These are phyloP conservation scores for Diaporthe longicolla DNA, from an alignment of 2,329 filamentous ascomycete genomes.

Conservation along the genomic window DNA sequence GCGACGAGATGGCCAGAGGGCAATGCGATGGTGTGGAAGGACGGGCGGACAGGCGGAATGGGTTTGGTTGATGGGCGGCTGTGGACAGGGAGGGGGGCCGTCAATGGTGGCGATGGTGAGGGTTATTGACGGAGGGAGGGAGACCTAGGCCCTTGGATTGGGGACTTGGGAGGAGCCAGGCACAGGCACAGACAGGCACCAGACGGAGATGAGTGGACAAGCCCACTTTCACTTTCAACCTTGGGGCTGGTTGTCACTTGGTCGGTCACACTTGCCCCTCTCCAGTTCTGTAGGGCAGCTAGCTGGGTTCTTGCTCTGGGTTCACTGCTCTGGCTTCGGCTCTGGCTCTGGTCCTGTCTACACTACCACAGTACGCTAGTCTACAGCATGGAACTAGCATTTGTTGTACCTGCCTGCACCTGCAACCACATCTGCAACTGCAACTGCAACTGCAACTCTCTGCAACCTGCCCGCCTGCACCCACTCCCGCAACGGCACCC, in stretches of 20 bases:
- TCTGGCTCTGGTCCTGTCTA: no score
- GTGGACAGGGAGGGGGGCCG: neutral
- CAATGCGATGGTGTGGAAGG: neutral
- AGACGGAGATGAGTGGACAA: conserved; percentile 31
- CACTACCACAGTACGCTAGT: no score
- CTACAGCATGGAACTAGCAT: neutral
- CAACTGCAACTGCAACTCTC: neutral
- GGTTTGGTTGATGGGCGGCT: neutral
- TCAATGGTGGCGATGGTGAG: conserved; percentile 25
- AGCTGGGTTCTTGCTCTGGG: no score
- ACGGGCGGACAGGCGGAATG: neutral
- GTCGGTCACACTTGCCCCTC: conserved; percentile 21
- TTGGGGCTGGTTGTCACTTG: neutral
- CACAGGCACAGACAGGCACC: conserved; percentile 34
- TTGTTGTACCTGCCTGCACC: neutral
- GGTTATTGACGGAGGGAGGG: conserved; percentile 29
- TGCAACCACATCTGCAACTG: neutral
- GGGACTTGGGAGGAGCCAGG: conserved; percentile 7
- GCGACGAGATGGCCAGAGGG: conserved; percentile 6
- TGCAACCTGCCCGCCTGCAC: neutral
- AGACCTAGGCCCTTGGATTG: neutral
- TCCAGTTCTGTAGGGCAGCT: neutral
- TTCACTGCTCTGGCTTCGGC: no score
- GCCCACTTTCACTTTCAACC: conserved; percentile 29
- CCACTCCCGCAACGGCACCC: neutral